A percentile compares a stretch with the other conserved stretches of the same genome.
Conservation (phyloP, 2,329 filamentous ascomycete genomes). For the Colletotrichum caudatum region DNA sequence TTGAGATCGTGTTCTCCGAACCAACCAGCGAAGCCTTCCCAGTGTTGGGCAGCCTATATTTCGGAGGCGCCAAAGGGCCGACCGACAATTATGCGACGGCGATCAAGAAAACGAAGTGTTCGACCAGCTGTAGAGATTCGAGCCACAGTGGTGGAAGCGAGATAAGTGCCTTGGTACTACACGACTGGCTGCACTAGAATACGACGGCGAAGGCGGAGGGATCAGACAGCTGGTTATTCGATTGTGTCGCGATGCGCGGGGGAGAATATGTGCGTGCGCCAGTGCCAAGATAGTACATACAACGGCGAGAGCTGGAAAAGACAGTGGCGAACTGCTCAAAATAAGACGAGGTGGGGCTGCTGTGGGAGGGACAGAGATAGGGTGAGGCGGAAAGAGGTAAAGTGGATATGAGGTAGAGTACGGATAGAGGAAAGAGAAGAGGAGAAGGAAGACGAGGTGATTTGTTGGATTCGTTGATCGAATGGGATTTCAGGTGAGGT, state of each 20-base stretch:
- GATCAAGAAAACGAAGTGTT: not conserved
- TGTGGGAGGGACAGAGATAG: not conserved
- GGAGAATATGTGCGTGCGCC: slow-evolving; percentile 20
- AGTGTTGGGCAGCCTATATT: not conserved
- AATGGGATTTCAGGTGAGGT: slow-evolving; percentile 12
- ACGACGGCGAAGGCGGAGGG: not conserved
- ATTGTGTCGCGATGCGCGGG: slow-evolving; percentile 19
- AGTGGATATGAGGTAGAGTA: not conserved
- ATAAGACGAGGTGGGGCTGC: not conserved
- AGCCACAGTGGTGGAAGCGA: not conserved
- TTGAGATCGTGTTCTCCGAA: not conserved
- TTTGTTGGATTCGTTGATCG: slow-evolving; percentile 15
- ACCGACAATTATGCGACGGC: not conserved
- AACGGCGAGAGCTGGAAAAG: slow-evolving; percentile 1
- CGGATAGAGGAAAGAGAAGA: not conserved
- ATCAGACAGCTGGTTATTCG: not conserved
- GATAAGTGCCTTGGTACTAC: not conserved
- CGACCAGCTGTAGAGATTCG: not conserved
- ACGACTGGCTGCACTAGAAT: not conserved
- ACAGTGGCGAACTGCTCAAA: not conserved
- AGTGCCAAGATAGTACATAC: not conserved
- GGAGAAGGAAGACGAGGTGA: not conserved
- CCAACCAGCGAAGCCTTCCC: not conserved
- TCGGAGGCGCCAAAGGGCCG: not conserved
- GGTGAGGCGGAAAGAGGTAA: not conserved